A percentile compares a stretch with the other conserved stretches of the same genome.
These are phyloP conservation scores for Phaeotremella fagi DNA, from an alignment of 768 basidiomycete genomes.

Conservation along the genomic window DNA sequence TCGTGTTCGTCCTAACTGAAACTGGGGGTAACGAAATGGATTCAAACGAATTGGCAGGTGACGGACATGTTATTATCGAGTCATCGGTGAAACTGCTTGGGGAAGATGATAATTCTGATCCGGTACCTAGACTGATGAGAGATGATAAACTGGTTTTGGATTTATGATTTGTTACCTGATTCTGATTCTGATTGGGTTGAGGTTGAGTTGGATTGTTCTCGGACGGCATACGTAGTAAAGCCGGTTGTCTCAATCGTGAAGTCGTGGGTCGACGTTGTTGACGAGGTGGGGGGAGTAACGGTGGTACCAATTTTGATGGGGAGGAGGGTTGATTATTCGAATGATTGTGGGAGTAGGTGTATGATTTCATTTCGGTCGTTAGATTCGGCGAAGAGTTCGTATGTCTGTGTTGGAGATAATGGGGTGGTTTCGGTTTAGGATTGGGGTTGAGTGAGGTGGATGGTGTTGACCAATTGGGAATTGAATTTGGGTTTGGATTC, in stretches of 20 bases:
- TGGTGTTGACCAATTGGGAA: neutral
- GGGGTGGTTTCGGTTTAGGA: neutral
- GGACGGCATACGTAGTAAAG: constrained; percentile 15
- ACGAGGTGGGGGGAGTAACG: constrained; percentile 17
- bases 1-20: neutral
- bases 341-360: neutral
- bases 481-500: neutral
- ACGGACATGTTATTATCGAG: neutral
- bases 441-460: neutral
- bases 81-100: constrained; percentile 1
- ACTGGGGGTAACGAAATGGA: neutral
- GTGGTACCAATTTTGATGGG: no score
- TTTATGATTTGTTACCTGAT: neutral
- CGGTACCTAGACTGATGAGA: neutral
- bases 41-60: neutral
- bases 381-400: constrained; percentile 20
- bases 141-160: neutral
- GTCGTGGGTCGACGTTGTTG: constrained; percentile 13
- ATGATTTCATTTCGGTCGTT: no score
- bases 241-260: constrained; percentile 17
- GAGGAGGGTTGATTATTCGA: constrained; percentile 8
- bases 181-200: neutral
- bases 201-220: neutral
- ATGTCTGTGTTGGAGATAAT: constrained; percentile 11
- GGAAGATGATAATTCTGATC: neutral